These are phyloP conservation scores for Nepenthes mirabilis DNA, from an alignment of 148 eudicot genomes.

Conservation along the genomic window DNA sequence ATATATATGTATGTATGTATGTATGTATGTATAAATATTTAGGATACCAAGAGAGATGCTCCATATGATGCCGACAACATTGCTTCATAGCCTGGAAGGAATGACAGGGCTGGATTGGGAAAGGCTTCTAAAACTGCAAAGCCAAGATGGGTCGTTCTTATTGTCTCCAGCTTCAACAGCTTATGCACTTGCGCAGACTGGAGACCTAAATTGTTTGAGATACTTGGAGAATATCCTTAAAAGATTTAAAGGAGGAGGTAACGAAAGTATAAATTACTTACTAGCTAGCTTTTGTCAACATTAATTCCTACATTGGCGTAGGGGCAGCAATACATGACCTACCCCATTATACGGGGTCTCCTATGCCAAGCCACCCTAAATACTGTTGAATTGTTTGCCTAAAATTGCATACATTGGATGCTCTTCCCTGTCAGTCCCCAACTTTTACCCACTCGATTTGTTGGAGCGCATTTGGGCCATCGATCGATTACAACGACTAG, in stretches of 20 bases:
- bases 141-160: conserved; percentile 77
- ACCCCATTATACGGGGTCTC: too few species aligned
- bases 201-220: conserved; percentile 44
- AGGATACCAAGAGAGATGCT: conserved; percentile 82
- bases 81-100: conserved; percentile 85
- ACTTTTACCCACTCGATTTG: conserved; percentile 67
- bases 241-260: conserved; percentile 90
- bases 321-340: not conserved
- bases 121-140: conserved; percentile 56
- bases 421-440: conserved; percentile 33
- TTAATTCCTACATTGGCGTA: too few species aligned
- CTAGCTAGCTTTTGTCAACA: too few species aligned
- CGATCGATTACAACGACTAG: conserved; percentile 58
- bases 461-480: conserved; percentile 61
- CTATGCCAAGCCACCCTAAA: too few species aligned
- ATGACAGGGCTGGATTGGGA: conserved; percentile 64
- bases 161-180: conserved; percentile 96
- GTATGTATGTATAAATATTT: not conserved
- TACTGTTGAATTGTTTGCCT: not conserved
- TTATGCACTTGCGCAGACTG: conserved; percentile 80
- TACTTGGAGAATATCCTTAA: conserved; percentile 45
- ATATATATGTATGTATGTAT: too few species aligned
- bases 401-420: not conserved
- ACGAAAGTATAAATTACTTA: not conserved
- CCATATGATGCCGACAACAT: conserved; percentile 71